Base-by-base conservation (phyloP, 495 filamentous ascomycete genomes). In the Aspergillus heteromorphus region DNA sequence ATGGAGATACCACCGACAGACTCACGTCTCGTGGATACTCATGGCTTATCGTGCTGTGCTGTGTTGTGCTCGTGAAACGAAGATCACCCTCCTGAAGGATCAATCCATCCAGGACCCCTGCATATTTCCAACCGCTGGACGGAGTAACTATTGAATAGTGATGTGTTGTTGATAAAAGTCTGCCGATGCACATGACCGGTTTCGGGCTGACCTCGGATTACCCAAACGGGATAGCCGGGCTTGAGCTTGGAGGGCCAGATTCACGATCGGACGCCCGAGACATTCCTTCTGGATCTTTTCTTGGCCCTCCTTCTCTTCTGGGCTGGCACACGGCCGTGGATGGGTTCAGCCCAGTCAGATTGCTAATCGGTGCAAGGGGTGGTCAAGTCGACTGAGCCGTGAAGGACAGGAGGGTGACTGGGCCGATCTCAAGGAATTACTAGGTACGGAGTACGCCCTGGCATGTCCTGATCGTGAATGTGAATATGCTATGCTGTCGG, bases 141-240 rank as follows among this genome's bases (percentile, higher is more conserved):
- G n/a, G n/a, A n/a, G n/a, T 38, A 4, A 38, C 11, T 11, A 11
- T 36, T 36, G 31, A 36, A 14, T 38, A n/a, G 1, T 14, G 1
- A n/a, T n/a, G 23, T 27, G 23, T 27, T n/a, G 11, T 38, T 38
- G 34, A 9, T 38, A n/a, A 57, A 57, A 57, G 10, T 42, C 55
- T 52, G 48, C 36, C 25, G 17, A 21, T 17, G 41, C 55, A 57
- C 55, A 48, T 57, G 54, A 57, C 52, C 43, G 21, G 27, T 29
- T 47, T 51, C 40, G 49, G 54, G 38, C 54, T 45, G 45, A n/a
- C 47, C 41, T 48, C 54, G 54, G 54, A 21, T 48, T 57, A 48
- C 55, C 43, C 20, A 29, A 52, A 45, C 2, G 40, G 55, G 55
- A n/a, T 52, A 52, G 18, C 49, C 20, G 20, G 13, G 11, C 43